These are phyloP conservation scores for Yamadazyma diddensiae DNA, from an alignment of 1,139 yeast genomes.

Conservation along the genomic window DNA sequence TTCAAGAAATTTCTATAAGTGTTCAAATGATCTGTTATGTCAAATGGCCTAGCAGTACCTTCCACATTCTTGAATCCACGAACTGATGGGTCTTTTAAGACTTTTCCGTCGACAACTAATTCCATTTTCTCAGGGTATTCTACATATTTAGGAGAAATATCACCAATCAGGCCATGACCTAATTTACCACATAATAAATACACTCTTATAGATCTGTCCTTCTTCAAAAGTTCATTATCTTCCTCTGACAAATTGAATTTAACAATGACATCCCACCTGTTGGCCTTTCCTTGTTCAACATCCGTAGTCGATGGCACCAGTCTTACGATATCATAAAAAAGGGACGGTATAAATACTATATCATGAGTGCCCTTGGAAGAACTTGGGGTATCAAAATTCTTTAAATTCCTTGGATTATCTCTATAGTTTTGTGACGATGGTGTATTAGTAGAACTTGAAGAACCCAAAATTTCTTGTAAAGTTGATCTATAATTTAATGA, in stretches of 20 bases:
- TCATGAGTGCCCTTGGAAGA: too few relatives aligned
- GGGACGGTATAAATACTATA: too few relatives aligned
- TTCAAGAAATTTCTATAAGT: conserved; percentile 39
- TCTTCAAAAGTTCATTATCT: conserved; percentile 5
- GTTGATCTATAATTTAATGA: conserved; percentile 2
- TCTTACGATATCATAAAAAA: conserved; percentile 42
- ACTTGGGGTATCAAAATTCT: too few relatives aligned
- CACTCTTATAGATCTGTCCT: too few relatives aligned
- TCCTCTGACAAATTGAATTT: conserved; percentile 32
- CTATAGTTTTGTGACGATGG: too few relatives aligned
- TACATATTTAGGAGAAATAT: too few relatives aligned
- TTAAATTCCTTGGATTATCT: too few relatives aligned
- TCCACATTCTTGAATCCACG: conserved; percentile 59
- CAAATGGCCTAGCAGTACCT: conserved; percentile 69
- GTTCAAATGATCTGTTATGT: conserved; percentile 47
- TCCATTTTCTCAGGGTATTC: conserved; percentile 62
- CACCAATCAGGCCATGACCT: too few relatives aligned
- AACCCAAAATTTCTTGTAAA: conserved; percentile 1
- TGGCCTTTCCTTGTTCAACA: conserved; percentile 15
- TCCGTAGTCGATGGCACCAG: conserved; percentile 46
- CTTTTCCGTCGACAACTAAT: conserved; percentile 46
- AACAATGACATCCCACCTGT: conserved; percentile 36
- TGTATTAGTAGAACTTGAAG: too few relatives aligned
- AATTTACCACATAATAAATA: too few relatives aligned
- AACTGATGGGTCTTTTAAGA: conserved; percentile 38